These are phyloP conservation scores for Globisporangium carolinianum DNA, from an alignment of 352 stramenopile species.

Conservation along the genomic window DNA sequence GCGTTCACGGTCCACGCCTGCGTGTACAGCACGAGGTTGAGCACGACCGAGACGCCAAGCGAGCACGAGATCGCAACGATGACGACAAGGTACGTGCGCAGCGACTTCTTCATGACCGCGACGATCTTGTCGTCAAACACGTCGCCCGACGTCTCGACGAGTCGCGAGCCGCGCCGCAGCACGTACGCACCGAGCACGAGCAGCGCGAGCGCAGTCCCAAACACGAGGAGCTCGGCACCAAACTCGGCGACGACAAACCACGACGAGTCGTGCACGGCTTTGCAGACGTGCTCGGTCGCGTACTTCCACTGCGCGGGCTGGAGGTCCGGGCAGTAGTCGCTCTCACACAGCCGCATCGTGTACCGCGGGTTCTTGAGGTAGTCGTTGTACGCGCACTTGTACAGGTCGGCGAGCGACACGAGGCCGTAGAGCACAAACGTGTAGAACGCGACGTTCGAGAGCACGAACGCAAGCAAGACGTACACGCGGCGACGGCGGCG, in stretches of 20 bases:
- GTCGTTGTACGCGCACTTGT: conserved; percentile 84
- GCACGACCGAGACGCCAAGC: conserved; percentile 47
- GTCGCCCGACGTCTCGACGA: conserved; percentile 70
- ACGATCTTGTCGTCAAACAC: conserved; percentile 71
- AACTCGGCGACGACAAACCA: conserved; percentile 56
- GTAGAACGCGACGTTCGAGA: conserved; percentile 66
- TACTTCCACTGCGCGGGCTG: conserved; percentile 81
- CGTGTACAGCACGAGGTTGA: conserved; percentile 62
- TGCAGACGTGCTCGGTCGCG: conserved; percentile 53
- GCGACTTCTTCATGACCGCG: conserved; percentile 69
- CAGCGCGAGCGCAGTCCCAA: conserved; percentile 47
- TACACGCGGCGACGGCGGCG: conserved; percentile 42
- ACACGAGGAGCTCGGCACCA: conserved; percentile 50
- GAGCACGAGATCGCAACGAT: conserved; percentile 69
- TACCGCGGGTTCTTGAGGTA: conserved; percentile 84
- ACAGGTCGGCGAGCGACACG: conserved; percentile 67
- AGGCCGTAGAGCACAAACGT: conserved; percentile 56
- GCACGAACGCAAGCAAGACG: conserved; percentile 52
- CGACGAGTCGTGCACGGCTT: conserved; percentile 51
- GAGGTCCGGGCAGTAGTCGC: conserved; percentile 74
- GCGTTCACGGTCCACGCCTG: conserved; percentile 58
- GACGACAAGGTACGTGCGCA: conserved; percentile 69
- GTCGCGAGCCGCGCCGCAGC: conserved; percentile 50
- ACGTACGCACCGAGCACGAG: conserved; percentile 65
- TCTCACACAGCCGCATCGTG: conserved; percentile 50